Evolutionary conservation across 1,139 yeast genomes (phyloP).

Genomic region (Saccharomycopsis phalli): DNA sequence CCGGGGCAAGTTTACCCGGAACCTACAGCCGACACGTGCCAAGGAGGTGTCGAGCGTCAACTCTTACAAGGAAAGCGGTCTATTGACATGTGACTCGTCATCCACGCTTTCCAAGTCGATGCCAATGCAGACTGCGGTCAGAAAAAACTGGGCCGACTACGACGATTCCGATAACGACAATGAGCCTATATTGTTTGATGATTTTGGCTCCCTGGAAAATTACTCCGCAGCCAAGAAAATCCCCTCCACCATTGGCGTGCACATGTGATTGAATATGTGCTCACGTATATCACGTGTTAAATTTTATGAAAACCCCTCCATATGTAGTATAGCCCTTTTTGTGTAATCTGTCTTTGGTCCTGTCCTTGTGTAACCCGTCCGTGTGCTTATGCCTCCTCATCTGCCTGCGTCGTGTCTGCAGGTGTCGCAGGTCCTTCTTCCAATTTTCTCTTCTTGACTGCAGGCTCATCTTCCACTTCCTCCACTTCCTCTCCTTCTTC

Average conservation of each 20-base stretch:
- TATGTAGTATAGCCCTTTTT: too few species aligned
- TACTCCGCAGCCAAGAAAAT: too few species aligned
- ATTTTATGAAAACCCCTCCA: too few species aligned
- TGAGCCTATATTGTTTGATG: too few species aligned
- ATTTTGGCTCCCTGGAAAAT: too few species aligned
- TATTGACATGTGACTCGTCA: neutral
- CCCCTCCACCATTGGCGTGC: constrained; percentile 9
- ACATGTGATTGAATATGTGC: constrained; percentile 1
- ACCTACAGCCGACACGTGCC: neutral
- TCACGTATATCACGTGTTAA: too few species aligned
- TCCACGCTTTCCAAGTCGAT: neutral
- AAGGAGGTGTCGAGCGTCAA: too few species aligned
- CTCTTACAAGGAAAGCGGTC: too few species aligned
- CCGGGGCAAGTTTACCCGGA: neutral
- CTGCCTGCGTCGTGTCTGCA: neutral
- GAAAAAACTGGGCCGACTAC: constrained; percentile 14
- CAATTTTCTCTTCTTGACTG: constrained; percentile 14
- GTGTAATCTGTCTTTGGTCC: neutral
- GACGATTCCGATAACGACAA: constrained; percentile 3
- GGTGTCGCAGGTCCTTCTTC: neutral
- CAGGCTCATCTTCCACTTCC: constrained; percentile 22
- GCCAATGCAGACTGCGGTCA: neutral
- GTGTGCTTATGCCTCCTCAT: constrained; percentile 17
- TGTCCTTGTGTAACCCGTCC: neutral
- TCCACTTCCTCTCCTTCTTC: constrained; percentile 26